A percentile compares a stretch with the other conserved stretches of the same genome.
These are phyloP conservation scores for Ogataea polymorpha DNA, from an alignment of 805 yeast genomes.

Conservation along the genomic window DNA sequence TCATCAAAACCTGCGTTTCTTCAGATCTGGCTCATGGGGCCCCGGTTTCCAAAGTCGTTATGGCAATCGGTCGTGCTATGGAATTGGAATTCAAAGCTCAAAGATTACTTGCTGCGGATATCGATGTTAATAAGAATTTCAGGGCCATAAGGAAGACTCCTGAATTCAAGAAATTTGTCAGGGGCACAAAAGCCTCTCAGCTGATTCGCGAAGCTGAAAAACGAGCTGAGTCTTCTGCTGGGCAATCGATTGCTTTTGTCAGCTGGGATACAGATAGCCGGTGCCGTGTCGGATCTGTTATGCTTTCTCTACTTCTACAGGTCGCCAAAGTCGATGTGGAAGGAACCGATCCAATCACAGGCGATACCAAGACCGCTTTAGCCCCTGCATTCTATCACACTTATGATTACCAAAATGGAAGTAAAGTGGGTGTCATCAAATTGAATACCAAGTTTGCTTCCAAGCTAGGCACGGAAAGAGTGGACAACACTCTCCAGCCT, in stretches of 20 bases:
- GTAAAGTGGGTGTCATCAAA: slow-evolving; percentile 75
- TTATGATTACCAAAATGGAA: slow-evolving; percentile 77
- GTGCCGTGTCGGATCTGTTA: slow-evolving; percentile 78
- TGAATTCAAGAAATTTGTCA: slow-evolving; percentile 39
- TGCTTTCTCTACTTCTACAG: slow-evolving; percentile 70
- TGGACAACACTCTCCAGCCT: slow-evolving; percentile 65
- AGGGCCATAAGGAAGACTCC: slow-evolving; percentile 46
- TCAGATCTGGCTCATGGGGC: slow-evolving; percentile 78
- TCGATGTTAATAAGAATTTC: slow-evolving; percentile 50
- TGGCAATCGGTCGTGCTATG: slow-evolving; percentile 77
- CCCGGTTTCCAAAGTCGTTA: slow-evolving; percentile 78
- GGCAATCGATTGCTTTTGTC: slow-evolving; percentile 8
- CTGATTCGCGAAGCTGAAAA: slow-evolving; percentile 27
- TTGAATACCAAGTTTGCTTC: slow-evolving; percentile 67
- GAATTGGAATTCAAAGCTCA: slow-evolving; percentile 82
- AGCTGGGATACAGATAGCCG: slow-evolving; percentile 33
- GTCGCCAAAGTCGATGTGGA: slow-evolving; percentile 79
- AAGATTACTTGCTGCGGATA: slow-evolving; percentile 54
- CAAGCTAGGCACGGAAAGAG: slow-evolving; percentile 62
- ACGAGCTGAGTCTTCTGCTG: slow-evolving; percentile 22
- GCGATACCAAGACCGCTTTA: slow-evolving; percentile 58
- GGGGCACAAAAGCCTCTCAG: slow-evolving; percentile 29
- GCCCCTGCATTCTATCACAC: slow-evolving; percentile 92
- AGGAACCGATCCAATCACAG: slow-evolving; percentile 79
- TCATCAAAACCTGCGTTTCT: slow-evolving; percentile 68